Evolutionary conservation across 2,329 filamentous ascomycete species (phyloP), one percentile per base, ranked within the genome.

Genomic region (Alternaria triticimaculans): DNA sequence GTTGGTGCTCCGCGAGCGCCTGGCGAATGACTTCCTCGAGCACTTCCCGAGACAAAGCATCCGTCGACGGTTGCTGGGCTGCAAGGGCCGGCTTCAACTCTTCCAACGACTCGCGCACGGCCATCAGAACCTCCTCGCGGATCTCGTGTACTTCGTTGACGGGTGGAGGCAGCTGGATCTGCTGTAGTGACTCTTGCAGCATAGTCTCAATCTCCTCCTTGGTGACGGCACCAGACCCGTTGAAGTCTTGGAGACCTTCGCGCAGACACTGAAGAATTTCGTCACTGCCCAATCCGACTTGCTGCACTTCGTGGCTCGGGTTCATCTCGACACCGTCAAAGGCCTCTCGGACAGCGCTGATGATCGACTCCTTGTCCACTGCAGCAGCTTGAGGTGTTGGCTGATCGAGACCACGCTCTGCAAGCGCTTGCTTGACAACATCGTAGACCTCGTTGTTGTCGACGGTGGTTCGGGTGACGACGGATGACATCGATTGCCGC

Each of bases 361-460:
- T 87, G 37, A 98, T 92, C 62, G 96, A 93, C 53, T 97, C 93
- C 69, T 92, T 88, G 71, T 89, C 90, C 4, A 82, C 61, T 20
- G 63, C 62, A 5, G 69, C 66, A 6, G 67, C 68, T 49, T 74
- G 73, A 4, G 73, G 65, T 6, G 87, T 85, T 70, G 92, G 63
- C 15, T 74, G 70, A 54, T 80, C 78, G 4, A 81, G 65, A 7
- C 77, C 78, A 15, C 78, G 90, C 65, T 91, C 87, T 12, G 85
- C 83, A 15, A 92, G 76, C 3, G 94, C 94, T 58, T 90, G 89
- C 70, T 92, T 91, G 74, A 97, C 89, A 18, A 93, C 91, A 63
- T 92, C 91, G 79, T 96, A 96, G 43, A 97, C 90, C 75, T 97
- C 92, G 61, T 94, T 89, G 75, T 91, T 93, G 76, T 96, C 92